Conservation (phyloP, 371 early-diverging fungal species). For the Blastocladiella emersonii region DNA sequence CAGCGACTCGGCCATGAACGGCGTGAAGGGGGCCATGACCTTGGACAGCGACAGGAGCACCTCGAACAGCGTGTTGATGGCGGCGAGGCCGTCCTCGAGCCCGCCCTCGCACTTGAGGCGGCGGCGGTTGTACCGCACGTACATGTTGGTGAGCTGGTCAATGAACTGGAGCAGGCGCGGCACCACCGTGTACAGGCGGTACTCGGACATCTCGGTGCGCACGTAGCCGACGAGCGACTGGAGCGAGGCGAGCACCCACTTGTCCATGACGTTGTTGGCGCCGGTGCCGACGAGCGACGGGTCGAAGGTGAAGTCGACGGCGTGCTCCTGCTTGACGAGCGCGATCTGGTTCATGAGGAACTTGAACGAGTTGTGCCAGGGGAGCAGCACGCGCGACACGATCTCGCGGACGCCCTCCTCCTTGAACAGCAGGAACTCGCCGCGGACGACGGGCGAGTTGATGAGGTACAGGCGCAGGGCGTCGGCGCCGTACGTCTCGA, state of each 20-base stretch:
- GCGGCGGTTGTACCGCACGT: constrained; percentile 98
- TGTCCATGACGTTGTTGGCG: constrained; percentile 92
- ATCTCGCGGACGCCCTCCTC: constrained; percentile 98
- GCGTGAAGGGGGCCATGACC: constrained; percentile 98
- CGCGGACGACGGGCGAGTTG: constrained; percentile 98
- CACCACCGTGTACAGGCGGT: constrained; percentile 94
- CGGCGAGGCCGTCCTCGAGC: constrained; percentile 61
- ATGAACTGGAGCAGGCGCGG: constrained; percentile 82
- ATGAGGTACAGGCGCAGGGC: constrained; percentile 94
- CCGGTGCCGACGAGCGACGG: constrained; percentile 38
- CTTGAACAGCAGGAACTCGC: constrained; percentile 93
- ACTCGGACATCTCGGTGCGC: constrained; percentile 83
- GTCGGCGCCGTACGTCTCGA: constrained; percentile 96
- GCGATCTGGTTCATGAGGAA: constrained; percentile 90
- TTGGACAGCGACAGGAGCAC: constrained; percentile 83
- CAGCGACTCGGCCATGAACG: constrained; percentile 96
- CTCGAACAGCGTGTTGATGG: constrained; percentile 87
- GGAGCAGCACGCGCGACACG: constrained; percentile 88
- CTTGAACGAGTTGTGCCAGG: constrained; percentile 98
- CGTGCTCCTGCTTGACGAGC: constrained; percentile 75
- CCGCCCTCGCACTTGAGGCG: constrained; percentile 92
- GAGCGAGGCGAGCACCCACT: constrained; percentile 91
- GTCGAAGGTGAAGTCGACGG: constrained; percentile 61
- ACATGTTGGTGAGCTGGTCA: constrained; percentile 98
- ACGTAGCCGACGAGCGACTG: constrained; percentile 86